Evolutionary conservation across 2,329 filamentous ascomycete species (phyloP).

Genomic region (Raffaelea albimanens): DNA sequence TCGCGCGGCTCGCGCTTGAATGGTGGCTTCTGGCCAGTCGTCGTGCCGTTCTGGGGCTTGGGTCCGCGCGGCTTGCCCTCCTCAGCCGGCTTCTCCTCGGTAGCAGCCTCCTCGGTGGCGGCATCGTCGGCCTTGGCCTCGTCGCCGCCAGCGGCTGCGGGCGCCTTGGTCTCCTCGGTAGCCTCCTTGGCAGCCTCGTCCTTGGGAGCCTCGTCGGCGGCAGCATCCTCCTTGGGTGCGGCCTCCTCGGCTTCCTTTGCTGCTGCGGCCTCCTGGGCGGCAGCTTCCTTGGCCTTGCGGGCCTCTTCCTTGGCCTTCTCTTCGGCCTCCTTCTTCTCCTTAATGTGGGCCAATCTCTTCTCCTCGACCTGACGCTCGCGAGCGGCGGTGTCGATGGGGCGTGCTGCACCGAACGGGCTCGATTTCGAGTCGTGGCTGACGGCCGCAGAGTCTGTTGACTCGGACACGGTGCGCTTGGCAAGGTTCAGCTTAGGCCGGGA

Average conservation of each 20-base stretch:
- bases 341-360: constrained; percentile 63
- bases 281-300: constrained; percentile 54
- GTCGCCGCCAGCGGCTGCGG: constrained; percentile 4
- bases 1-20: constrained; percentile 23
- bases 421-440: constrained; percentile 61
- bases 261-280: constrained; percentile 33
- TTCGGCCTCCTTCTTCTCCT: constrained; percentile 78
- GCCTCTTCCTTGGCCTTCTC: constrained; percentile 76
- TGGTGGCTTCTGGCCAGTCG: constrained; percentile 17
- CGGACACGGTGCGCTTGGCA: constrained; percentile 81
- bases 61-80: constrained; percentile 16
- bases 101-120: constrained; percentile 9
- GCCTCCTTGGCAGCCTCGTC: background rate
- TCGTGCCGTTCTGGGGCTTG: constrained; percentile 16
- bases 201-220: constrained; percentile 22
- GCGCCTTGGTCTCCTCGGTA: constrained; percentile 12
- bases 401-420: constrained; percentile 87
- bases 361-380: constrained; percentile 87
- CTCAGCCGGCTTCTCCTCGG: constrained; percentile 20
- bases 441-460: constrained; percentile 44
- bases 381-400: constrained; percentile 86
- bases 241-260: constrained; percentile 14
- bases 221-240: constrained; percentile 22
- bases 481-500: constrained; percentile 79
- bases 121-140: background rate